phyloP scores from a whole-genome alignment of 768 basidiomycete species.

The Boletus rubroflammeus region DNA sequence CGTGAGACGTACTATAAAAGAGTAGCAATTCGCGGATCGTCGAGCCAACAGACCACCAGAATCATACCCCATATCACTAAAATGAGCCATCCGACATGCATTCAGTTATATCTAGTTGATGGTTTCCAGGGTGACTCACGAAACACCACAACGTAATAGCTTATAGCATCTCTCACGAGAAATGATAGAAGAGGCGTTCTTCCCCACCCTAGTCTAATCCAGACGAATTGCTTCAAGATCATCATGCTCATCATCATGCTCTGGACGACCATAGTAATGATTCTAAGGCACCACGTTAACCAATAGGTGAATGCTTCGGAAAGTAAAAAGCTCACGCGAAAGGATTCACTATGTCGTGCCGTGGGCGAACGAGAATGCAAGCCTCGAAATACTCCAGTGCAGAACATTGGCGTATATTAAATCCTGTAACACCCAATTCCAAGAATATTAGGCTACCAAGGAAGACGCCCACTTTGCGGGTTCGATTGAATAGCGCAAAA shows the following conservation, averaged over 20 bases:
- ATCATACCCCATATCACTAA: slow-evolving; percentile 3
- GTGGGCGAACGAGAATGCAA: slow-evolving; percentile 26
- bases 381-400: neutral
- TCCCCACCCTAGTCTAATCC: slow-evolving; percentile 38
- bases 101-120: neutral
- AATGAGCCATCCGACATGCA: neutral
- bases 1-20: slow-evolving; percentile 4
- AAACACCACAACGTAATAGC: slow-evolving; percentile 41
- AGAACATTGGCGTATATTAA: slow-evolving; percentile 20
- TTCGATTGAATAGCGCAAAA: slow-evolving; percentile 35
- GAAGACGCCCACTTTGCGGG: slow-evolving; percentile 22
- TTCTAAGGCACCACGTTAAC: slow-evolving; percentile 5
- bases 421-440: slow-evolving; percentile 13
- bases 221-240: slow-evolving; percentile 33
- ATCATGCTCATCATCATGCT: slow-evolving; percentile 39
- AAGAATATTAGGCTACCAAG: slow-evolving; percentile 9
- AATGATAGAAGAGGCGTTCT: slow-evolving; percentile 39
- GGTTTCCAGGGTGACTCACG: slow-evolving; percentile 23
- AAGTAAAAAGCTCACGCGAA: neutral
- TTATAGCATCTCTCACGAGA: slow-evolving; percentile 44
- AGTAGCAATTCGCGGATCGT: neutral
- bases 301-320: neutral
- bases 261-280: slow-evolving; percentile 31
- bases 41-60: neutral
- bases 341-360: neutral